Percentiles rank a stretch among this genome's conserved stretches.
Evolutionary conservation across 768 basidiomycete genomes (phyloP).

Genomic region (Tylopilus sp.): DNA sequence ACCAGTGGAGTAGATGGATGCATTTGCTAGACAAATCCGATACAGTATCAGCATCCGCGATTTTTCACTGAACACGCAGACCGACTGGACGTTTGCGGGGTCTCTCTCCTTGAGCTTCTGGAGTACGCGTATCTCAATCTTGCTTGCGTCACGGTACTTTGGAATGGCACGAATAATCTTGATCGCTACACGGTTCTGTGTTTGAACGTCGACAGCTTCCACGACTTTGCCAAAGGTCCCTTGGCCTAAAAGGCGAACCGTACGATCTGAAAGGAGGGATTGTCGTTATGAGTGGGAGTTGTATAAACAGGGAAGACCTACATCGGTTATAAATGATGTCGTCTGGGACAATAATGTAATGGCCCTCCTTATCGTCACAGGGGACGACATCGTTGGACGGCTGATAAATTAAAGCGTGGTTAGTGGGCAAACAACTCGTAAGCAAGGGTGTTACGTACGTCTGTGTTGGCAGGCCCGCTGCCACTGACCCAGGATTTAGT

Average conservation of each 20-base stretch:
- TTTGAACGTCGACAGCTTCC: slow-evolving; percentile 80
- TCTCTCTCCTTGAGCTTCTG: slow-evolving; percentile 88
- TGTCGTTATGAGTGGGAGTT: slow-evolving; percentile 9
- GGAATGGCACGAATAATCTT: slow-evolving; percentile 99
- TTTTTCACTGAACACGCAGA: slow-evolving; percentile 18
- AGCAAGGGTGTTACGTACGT: slow-evolving; percentile 47
- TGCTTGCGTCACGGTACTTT: slow-evolving; percentile 98
- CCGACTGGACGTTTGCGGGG: slow-evolving; percentile 84
- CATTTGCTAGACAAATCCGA: slow-evolving; percentile 69
- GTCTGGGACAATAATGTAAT: slow-evolving; percentile 92
- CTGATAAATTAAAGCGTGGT: slow-evolving; percentile 36
- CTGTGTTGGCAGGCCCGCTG: slow-evolving; percentile 60
- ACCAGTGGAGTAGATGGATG: slow-evolving; percentile 91
- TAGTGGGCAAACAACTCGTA: slow-evolving; percentile 16
- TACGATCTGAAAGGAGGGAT: slow-evolving; percentile 64
- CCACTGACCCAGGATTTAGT: slow-evolving; percentile 68
- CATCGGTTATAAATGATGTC: slow-evolving; percentile 87
- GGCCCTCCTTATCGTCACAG: slow-evolving; percentile 98
- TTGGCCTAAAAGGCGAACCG: slow-evolving; percentile 87
- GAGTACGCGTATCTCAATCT: slow-evolving; percentile 95
- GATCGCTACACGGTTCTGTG: slow-evolving; percentile 81
- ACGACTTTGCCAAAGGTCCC: slow-evolving; percentile 99
- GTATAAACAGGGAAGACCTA: slow-evolving; percentile 36
- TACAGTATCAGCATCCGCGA: slow-evolving; percentile 18
- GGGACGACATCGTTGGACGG: slow-evolving; percentile 63